Conservation (phyloP, 805 yeast genomes). For the Yarrowia osloensis region DNA sequence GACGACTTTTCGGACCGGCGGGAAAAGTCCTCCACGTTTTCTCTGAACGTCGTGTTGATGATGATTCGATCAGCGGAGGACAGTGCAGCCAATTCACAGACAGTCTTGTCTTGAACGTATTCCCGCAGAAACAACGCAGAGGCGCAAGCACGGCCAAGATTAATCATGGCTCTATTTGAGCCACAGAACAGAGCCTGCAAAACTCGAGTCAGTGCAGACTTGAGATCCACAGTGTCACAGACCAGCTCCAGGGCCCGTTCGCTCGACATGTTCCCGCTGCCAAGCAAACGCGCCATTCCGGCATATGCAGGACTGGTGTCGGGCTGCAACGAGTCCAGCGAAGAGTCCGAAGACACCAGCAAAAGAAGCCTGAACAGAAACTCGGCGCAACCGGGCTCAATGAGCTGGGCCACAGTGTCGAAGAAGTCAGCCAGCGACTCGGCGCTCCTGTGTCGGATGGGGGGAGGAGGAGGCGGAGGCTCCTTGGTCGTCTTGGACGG, state of each 20-base stretch:
- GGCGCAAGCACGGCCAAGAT: background rate
- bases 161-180: background rate
- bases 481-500: background rate
- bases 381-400: background rate
- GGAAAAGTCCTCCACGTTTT: background rate
- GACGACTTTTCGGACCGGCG: background rate
- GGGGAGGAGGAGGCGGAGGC: background rate
- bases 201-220: background rate
- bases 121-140: background rate
- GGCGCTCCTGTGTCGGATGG: background rate
- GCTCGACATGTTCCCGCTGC: background rate
- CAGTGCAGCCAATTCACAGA: background rate
- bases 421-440: slow-evolving; percentile 5
- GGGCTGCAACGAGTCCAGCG: background rate
- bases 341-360: background rate
- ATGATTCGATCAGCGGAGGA: background rate
- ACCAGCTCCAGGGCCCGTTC: background rate
- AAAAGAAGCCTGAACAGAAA: background rate
- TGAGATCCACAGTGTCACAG: background rate
- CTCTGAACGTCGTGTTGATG: background rate
- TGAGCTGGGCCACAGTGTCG: background rate
- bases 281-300: background rate
- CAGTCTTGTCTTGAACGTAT: background rate
- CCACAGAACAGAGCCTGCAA: background rate
- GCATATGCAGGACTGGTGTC: background rate